Conservation (phyloP, 331 rosid genomes). For the Arachis monticola region DNA sequence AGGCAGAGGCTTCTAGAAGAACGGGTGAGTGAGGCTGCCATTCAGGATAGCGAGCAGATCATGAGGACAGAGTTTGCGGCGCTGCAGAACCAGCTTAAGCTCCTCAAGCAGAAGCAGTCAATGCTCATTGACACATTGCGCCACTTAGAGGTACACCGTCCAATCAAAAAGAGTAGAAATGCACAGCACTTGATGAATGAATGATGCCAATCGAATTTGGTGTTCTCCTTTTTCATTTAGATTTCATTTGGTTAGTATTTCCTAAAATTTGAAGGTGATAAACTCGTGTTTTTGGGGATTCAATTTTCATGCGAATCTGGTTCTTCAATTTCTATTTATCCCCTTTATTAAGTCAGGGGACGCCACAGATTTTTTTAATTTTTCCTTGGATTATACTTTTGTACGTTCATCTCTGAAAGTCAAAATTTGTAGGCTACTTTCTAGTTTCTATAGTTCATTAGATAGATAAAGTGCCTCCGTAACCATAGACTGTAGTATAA, state of each 20-base stretch:
- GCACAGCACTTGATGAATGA: slow-evolving; percentile 21
- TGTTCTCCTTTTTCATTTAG: slow-evolving; percentile 27
- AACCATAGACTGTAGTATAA: slow-evolving; percentile 1
- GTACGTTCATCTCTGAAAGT: slow-evolving; percentile 26
- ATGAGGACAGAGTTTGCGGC: slow-evolving; percentile 81
- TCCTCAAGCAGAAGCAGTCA: slow-evolving; percentile 93
- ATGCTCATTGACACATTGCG: slow-evolving; percentile 78
- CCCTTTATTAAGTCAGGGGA: not conserved
- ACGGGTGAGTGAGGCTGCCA: slow-evolving; percentile 70
- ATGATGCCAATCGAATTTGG: slow-evolving; percentile 38
- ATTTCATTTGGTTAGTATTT: not conserved
- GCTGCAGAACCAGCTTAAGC: slow-evolving; percentile 70
- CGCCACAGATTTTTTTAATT: not conserved
- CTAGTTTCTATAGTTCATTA: slow-evolving; percentile 6
- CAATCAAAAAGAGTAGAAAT: slow-evolving; percentile 42
- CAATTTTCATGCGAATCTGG: not conserved
- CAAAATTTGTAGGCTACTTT: slow-evolving; percentile 1
- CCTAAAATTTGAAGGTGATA: not conserved
- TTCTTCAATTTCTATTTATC: not conserved
- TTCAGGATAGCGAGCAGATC: slow-evolving; percentile 86
- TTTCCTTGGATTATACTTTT: not conserved
- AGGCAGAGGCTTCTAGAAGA: slow-evolving; percentile 72
- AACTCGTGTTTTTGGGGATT: not conserved
- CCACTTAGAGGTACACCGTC: slow-evolving; percentile 77
- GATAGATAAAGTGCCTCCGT: not conserved